phyloP scores from a whole-genome alignment of 164 flowering plant genomes.

The Akebia trifoliata region DNA sequence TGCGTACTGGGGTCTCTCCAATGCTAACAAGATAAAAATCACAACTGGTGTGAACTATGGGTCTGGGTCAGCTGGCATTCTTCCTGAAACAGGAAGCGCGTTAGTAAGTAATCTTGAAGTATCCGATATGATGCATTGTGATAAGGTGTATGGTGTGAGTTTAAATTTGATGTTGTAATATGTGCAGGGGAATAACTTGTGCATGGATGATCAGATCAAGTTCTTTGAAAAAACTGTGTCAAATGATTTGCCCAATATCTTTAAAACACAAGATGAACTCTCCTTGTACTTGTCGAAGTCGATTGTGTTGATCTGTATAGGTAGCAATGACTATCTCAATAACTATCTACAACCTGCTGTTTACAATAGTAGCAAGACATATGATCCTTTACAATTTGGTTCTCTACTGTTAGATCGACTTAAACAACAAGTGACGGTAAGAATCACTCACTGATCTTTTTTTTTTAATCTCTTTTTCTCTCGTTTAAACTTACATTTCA shows the following conservation, averaged over 20 bases:
- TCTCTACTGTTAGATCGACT: not conserved
- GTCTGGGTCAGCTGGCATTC: constrained; percentile 12
- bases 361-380: not conserved
- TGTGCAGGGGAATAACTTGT: constrained; percentile 9
- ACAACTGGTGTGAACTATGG: constrained; percentile 12
- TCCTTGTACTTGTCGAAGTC: constrained; percentile 13
- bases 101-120: constrained; percentile 8
- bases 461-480: too few species aligned
- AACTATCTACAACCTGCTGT: constrained; percentile 8
- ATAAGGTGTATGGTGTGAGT: not conserved
- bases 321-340: constrained; percentile 18
- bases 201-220: constrained; percentile 6
- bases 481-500: too few species aligned
- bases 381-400: constrained; percentile 5
- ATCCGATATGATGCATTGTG: not conserved
- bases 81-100: constrained; percentile 2
- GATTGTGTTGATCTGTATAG: constrained; percentile 3
- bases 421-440: not conserved
- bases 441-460: too few species aligned
- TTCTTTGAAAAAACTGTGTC: constrained; percentile 6
- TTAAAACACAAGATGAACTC: not conserved
- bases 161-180: too few species aligned
- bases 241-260: constrained; percentile 3
- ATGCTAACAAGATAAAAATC: not conserved
- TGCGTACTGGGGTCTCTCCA: constrained; percentile 1